A percentile compares a stretch with the other conserved stretches of the same genome.
Conservation (phyloP, 2,329 filamentous ascomycete genomes). For the Microcyclosporella mali region DNA sequence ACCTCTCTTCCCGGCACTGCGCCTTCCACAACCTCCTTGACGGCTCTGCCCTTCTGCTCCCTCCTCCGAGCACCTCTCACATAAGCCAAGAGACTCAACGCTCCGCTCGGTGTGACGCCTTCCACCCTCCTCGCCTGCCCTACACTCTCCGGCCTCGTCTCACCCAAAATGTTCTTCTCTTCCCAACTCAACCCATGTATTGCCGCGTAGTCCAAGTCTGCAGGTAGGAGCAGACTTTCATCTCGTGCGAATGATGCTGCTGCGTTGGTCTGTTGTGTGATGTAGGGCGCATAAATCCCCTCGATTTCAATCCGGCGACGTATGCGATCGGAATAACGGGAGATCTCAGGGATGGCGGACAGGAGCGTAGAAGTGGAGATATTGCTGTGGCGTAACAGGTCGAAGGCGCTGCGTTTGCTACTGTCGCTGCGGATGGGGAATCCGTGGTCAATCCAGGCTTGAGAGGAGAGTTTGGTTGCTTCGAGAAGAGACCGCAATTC, state of each 20-base stretch:
- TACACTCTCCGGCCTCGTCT: conserved; percentile 72
- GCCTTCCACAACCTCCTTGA: conserved; percentile 24
- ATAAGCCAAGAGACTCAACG: conserved; percentile 53
- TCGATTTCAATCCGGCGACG: conserved; percentile 70
- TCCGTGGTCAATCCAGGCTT: conserved; percentile 63
- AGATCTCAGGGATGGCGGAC: conserved; percentile 51
- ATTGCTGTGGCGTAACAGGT: conserved; percentile 66
- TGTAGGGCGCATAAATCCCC: conserved; percentile 79
- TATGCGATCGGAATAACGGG: conserved; percentile 52
- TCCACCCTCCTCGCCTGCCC: conserved; percentile 86
- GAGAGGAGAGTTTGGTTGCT: conserved; percentile 44
- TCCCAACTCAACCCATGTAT: conserved; percentile 72
- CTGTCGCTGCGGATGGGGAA: conserved; percentile 64
- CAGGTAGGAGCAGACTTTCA: conserved; percentile 65
- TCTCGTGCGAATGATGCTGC: conserved; percentile 66
- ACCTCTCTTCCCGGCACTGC: conserved; percentile 20
- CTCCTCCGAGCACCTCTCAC: conserved; percentile 44
- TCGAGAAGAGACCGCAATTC: conserved; percentile 56
- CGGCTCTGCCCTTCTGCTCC: conserved; percentile 27
- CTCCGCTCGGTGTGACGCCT: conserved; percentile 55
- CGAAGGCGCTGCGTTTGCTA: conserved; percentile 64
- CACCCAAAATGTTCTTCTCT: conserved; percentile 65
- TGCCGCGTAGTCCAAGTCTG: conserved; percentile 67
- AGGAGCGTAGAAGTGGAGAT: conserved; percentile 55
- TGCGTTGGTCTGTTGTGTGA: conserved; percentile 62